A percentile compares a stretch with the other conserved stretches of the same genome.
These are phyloP conservation scores for Hortiboletus campestris DNA, from an alignment of 768 basidiomycete genomes.

Conservation along the genomic window DNA sequence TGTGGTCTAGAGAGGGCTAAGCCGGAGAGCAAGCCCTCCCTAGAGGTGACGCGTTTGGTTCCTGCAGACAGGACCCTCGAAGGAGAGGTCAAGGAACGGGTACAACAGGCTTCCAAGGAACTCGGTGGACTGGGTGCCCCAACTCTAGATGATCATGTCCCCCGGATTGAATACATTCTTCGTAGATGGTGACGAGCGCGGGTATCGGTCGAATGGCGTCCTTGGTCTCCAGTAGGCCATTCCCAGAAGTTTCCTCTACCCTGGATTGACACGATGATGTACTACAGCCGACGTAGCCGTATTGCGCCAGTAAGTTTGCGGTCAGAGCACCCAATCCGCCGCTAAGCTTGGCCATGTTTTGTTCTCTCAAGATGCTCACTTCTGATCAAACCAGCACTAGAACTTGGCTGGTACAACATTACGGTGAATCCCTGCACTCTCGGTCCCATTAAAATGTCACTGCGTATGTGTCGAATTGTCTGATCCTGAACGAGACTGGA, in stretches of 20 bases:
- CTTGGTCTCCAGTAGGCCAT: constrained; percentile 1
- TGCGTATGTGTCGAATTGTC: no score
- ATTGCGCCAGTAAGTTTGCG: constrained; percentile 34
- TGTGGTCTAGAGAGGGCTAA: no score
- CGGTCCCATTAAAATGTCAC: constrained; percentile 27
- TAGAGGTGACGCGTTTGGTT: constrained; percentile 14
- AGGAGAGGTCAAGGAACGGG: constrained; percentile 38
- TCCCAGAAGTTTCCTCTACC: no score
- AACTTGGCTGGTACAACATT: constrained; percentile 32
- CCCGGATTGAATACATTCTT: no score
- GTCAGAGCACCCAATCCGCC: constrained; percentile 37
- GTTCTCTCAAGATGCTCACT: neutral
- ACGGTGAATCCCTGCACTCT: constrained; percentile 41
- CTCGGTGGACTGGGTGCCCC: constrained; percentile 48
- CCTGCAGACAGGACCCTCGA: constrained; percentile 43
- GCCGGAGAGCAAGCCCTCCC: no score
- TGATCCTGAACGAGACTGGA: no score
- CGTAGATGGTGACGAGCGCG: constrained; percentile 20
- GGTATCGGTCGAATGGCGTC: neutral
- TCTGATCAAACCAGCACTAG: constrained; percentile 14
- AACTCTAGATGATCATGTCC: no score
- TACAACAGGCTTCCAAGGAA: constrained; percentile 29
- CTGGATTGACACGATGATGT: neutral
- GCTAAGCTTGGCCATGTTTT: constrained; percentile 23
- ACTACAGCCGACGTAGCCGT: constrained; percentile 28